Evolutionary conservation across 352 stramenopile genomes (phyloP), one percentile per base, ranked within the genome.

Genomic region (Globisporangium sylvaticum): DNA sequence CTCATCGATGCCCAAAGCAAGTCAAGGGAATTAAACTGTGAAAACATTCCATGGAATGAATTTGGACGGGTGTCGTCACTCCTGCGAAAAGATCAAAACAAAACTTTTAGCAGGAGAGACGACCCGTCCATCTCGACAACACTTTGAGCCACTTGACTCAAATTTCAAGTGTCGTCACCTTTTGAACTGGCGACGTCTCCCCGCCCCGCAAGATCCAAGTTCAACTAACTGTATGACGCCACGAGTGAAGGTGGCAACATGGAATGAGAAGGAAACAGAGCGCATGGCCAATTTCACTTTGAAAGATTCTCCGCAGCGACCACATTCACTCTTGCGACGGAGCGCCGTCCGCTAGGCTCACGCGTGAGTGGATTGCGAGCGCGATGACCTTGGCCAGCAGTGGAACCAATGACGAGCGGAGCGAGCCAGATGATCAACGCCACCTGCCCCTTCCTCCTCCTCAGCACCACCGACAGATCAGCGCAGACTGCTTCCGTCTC

Each of bases 401-500:
- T 14, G 52, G 22, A 5, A 56, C 1, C 22, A 32, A 15, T 15
- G 46, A 56, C 1, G 37, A 44, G 27, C 0, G 3, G 24, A 18
- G 3, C 24, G 22, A 56, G 4, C 50, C 22, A 9, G 0, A 32
- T 12, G 12, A 44, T 0, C 37, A 44, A 44, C 37, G 4, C 14
- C 12, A 18, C 14, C 12, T 20, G 12, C 4, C 37, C 27, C 27
- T 31, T 20, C 22, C 22, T 56, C 50, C 4, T 3, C 46, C 4
- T 9, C 50, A 56, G 22, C 10, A 57, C 50, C 52, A 37, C 14
- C 24, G 52, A 8, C 52, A 58, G 25, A 37, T 58, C 52, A 58
- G 52, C 14, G 60, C 15, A 7, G 52, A 74, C 52, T 90, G 76
- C 64, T 90, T 88, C 64, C 78, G 78, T 10, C 58, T 91, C 31